These are phyloP conservation scores for Sordariomycetes sp. DNA, from an alignment of 2,329 filamentous ascomycete species.

Conservation along the genomic window DNA sequence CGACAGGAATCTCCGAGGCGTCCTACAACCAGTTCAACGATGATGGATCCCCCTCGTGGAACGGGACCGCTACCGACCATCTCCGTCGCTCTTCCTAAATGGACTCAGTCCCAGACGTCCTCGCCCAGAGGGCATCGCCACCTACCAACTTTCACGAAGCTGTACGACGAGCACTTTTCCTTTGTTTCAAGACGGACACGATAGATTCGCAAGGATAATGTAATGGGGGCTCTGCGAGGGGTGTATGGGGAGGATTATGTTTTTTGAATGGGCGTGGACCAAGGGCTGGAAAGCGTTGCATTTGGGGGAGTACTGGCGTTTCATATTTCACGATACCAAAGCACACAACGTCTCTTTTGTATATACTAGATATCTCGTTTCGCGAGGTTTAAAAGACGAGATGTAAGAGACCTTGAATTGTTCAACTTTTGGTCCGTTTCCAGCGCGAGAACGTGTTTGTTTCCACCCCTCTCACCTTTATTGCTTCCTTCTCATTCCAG, in stretches of 20 bases:
- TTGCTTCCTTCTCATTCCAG: too few relatives aligned
- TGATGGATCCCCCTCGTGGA: not conserved
- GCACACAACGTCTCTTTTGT: constrained; percentile 1
- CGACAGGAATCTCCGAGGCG: too few relatives aligned
- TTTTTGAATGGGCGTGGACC: constrained; percentile 17
- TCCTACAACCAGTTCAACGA: not conserved
- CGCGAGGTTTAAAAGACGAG: not conserved
- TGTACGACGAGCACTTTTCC: not conserved
- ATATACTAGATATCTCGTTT: not conserved
- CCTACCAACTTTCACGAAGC: not conserved
- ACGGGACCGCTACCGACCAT: not conserved
- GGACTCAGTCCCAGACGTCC: not conserved
- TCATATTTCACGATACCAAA: not conserved
- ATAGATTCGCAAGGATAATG: not conserved
- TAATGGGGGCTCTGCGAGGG: not conserved
- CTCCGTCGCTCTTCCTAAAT: not conserved
- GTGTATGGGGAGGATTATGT: not conserved
- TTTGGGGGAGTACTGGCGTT: constrained; percentile 13
- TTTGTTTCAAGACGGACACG: not conserved
- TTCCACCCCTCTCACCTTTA: too few relatives aligned
- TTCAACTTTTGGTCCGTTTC: too few relatives aligned
- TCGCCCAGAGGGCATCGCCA: not conserved
- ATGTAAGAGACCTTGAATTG: too few relatives aligned
- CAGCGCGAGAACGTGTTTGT: too few relatives aligned
- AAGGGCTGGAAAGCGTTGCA: constrained; percentile 27